Evolutionary conservation across 2,329 filamentous ascomycete genomes (phyloP), one percentile per base, ranked within the genome.

Genomic region (Phialophora chinensis): DNA sequence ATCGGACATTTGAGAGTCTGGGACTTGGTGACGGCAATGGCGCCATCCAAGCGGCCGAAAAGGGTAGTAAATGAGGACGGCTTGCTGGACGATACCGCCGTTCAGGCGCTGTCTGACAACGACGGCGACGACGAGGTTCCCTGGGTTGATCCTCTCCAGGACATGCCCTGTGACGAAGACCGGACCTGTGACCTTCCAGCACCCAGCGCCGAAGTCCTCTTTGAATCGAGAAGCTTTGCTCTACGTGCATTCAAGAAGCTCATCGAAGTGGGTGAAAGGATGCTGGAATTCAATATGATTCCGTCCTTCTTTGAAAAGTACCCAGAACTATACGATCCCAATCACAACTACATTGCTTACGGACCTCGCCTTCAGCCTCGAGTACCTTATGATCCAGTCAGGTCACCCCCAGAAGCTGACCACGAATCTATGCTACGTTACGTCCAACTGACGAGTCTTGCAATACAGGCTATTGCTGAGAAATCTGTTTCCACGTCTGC

Each of bases 301-400:
- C 62, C 62, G 10, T 17, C 42, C 8, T 65, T 65, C 31, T 65
- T 65, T 29, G 56, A 65, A 60, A 65, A 65, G 35, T 54, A 65
- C 23, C 62, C 62, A 4, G 56, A 61, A 27, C 50, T 65, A 25
- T 61, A 33, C 25, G 60, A 62, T 44, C 6, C 58, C 23, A 29
- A 3, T 31, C n/a, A 56, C 53, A 56, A 56, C 53, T 31, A 56
- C 53, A 31, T 56, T n/a, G 53, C 53, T 23, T 31, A 56, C 53
- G 53, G 53, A 31, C 53, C 53, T 8, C 53, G 17, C 27, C 53
- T 56, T 56, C 53, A 31, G 53, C 53, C 53, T 56, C 53, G 53
- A 56, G 53, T 56, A 12, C 23, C 53, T 56, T 56, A 56, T 56
- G 23, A 56, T 31, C 53, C 53, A 56, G 23, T 31, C 53, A 31